These are phyloP conservation scores for Hippophae rhamnoides DNA, from an alignment of 306 rosid genomes.

Conservation along the genomic window DNA sequence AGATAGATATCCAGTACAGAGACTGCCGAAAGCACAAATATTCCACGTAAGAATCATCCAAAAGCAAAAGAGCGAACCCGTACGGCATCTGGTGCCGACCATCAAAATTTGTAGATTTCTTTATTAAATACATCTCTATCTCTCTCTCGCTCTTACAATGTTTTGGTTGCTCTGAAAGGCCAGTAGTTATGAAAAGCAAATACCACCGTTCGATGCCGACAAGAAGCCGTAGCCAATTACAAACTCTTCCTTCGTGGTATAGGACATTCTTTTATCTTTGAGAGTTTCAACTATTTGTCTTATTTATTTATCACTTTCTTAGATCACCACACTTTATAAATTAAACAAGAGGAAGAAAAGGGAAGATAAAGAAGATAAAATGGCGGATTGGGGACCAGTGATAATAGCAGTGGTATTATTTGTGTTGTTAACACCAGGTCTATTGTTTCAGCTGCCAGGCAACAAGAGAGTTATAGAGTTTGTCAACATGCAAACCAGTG, in stretches of 20 bases:
- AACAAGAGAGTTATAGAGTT: constrained; percentile 47
- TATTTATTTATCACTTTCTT: background rate
- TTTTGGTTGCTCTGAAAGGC: background rate
- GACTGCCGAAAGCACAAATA: too few relatives aligned
- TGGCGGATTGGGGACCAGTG: constrained; percentile 83
- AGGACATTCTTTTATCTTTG: background rate
- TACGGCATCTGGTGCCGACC: too few relatives aligned
- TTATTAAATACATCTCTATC: too few relatives aligned
- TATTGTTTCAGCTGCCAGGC: constrained; percentile 72
- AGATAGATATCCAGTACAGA: too few relatives aligned
- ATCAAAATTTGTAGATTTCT: too few relatives aligned
- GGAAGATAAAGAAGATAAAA: constrained; percentile 28
- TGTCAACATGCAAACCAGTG: constrained; percentile 59
- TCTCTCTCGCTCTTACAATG: too few relatives aligned
- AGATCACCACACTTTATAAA: constrained; percentile 1
- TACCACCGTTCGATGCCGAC: background rate
- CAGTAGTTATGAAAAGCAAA: background rate
- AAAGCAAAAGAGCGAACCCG: too few relatives aligned
- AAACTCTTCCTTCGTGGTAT: constrained; percentile 1
- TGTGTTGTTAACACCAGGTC: constrained; percentile 58
- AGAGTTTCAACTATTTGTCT: background rate
- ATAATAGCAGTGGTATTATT: constrained; percentile 50
- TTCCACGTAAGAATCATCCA: too few relatives aligned
- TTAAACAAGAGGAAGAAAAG: background rate
- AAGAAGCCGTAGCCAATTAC: background rate